Base-by-base conservation (phyloP, 257 asterid genomes). In the Agastache rugosa region DNA sequence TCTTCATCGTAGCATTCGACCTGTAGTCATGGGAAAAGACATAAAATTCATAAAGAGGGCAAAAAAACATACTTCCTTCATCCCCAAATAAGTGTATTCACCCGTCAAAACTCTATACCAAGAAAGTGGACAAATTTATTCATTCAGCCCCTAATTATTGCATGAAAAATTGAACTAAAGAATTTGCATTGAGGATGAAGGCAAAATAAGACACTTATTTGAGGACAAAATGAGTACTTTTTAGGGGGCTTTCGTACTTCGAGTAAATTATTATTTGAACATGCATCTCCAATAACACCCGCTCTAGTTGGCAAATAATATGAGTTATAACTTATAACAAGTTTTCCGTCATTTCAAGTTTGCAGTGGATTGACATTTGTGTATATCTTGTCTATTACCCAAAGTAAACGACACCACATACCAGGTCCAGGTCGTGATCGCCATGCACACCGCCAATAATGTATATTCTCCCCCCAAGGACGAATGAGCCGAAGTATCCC, bases 401-500 rank as follows among this genome's bases (percentile, higher is more conserved):
- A n/a, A 53, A 53, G 14, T 8, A 53, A 53, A 53, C n/a, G 31
- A 39, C 39, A 63, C 14, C 35, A 63, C 89, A 61, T 83, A 91
- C 97, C 73, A 83, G 65, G 37, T 87, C 86, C 12, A 82, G 35
- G 69, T 75, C 63, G 16, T 72, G 63, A 3, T 6, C 22, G 20
- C 71, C 76, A 17, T 76, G 41, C 65, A 79, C 4, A 48, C 97
- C 96, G 19, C 96, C 96, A 34, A 90, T 34, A 0, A 44, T 87
- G 53, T 78, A 80, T 23, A 90, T 73, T 72, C 79, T 83, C 5
- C 80, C 93, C n/a, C 83, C 85, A 5, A 45, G 16, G 51, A 79
- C 89, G 35, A 84, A 85, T 11, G 93, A 87, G 34, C 93, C 89
- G 9, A 67, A 78, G 73, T 82, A 67, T 42, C 89, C 91, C 77